Base-by-base conservation (phyloP, 148 eudicot genomes). In the Diospyros kaki region DNA sequence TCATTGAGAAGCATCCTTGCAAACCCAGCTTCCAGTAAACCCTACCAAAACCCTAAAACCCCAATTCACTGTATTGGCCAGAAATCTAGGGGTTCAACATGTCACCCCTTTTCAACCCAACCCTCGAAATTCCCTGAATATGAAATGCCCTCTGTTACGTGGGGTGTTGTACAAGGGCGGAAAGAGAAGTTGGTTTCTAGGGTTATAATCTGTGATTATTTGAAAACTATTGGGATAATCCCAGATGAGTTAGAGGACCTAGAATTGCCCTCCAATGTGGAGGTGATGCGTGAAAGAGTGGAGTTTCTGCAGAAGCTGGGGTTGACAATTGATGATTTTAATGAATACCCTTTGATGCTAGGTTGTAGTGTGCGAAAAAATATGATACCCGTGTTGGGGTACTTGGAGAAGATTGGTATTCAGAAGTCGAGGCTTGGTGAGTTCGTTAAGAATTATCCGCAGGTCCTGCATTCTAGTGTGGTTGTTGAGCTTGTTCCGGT, bases 101-200 rank as follows among this genome's bases (percentile, higher is more conserved):
- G 74, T 41, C 82, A 73, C 64, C 81, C 81, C 71, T 89, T 77
- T 88, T 87, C 98, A 2, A 70, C 92, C 60, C 84, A 89, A 54
- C 71, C 92, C 9, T 68, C 74, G 6, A 89, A 86, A 44, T 88
- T 92, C 71, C 88, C 97, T 8, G 98, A 95, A 73, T 95, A 89
- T 73, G 92, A 95, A 79, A 95, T 95, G 97, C 98, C 98, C 0
- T 74, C 97, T 0, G 97, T 95, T 7, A 95, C 98, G 1, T 95
- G 98, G 97, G 98, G 97, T n/a, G 88, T 90, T 38, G 90, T 95
- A 69, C 97, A 89, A 78, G 98, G 98, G 58, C 81, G 94, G 1
- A 95, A 90, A 80, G 98, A 95, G 68, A 86, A 85, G 73, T 91
- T 95, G 1, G 97, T 95, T 1, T 92, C 97, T 2, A 81, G 88